Conservation (phyloP, 108 stramenopile genomes). For the Skeletonema marinoi region DNA sequence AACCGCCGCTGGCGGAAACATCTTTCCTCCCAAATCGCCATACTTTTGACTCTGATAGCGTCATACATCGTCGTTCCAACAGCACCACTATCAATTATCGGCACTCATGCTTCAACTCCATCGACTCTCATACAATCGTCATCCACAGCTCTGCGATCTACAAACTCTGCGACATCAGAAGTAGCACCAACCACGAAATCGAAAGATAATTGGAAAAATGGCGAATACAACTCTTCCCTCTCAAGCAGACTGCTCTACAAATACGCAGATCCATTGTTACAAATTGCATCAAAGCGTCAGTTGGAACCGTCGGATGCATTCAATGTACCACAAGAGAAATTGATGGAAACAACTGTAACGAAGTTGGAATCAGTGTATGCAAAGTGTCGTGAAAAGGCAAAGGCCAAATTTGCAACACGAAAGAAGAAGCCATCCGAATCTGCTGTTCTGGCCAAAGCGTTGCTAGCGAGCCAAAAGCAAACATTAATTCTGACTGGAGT, state of each 20-base stretch:
- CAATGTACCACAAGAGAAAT: slow-evolving; percentile 26
- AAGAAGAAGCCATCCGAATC: slow-evolving; percentile 45
- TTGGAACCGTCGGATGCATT: slow-evolving; percentile 69
- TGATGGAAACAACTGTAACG: slow-evolving; percentile 48
- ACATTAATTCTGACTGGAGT: slow-evolving; percentile 58
- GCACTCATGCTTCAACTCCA: neutral
- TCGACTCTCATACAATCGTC: neutral
- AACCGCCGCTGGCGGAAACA: neutral
- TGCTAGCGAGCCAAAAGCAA: slow-evolving; percentile 52
- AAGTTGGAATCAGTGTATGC: slow-evolving; percentile 27
- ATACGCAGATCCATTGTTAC: slow-evolving; percentile 63
- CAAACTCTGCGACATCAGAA: neutral
- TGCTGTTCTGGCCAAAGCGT: slow-evolving; percentile 53
- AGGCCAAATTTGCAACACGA: slow-evolving; percentile 11
- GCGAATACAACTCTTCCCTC: slow-evolving; percentile 53
- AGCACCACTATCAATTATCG: neutral
- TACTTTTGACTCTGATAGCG: neutral
- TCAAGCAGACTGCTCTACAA: slow-evolving; percentile 57
- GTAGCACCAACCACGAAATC: neutral
- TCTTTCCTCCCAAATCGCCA: neutral
- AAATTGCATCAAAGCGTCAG: slow-evolving; percentile 51
- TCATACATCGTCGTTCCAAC: neutral
- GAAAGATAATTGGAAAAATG: slow-evolving; percentile 48
- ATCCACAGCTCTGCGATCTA: neutral
- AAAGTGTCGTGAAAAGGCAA: slow-evolving; percentile 18